Evolutionary conservation across 208 protist species (phyloP), one percentile per base, ranked within the genome.

Genomic region (Crithidia expoeki): DNA sequence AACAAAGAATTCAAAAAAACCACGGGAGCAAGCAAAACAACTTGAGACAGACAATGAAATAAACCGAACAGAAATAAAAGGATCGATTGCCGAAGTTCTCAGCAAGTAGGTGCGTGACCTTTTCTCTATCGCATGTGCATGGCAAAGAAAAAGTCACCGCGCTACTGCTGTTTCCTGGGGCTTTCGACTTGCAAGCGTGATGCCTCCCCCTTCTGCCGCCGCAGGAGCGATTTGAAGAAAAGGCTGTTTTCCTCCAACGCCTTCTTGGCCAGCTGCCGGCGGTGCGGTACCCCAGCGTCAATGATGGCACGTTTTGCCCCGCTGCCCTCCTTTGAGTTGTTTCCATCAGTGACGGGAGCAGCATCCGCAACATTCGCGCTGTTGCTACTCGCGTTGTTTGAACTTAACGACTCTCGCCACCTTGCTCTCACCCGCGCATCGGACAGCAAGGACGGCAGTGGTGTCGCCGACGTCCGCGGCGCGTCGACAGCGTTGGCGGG

Each of bases 211-310:
- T 53, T 70, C 50, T 69, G 42, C n/a, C 40, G 30, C 25, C 36
- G 34, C 32, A 52, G 30, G 4, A 75, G 38, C 1, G 34, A 67
- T 16, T 74, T 40, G 23, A 85, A 74, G 50, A 94, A 94, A 0
- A 94, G 74, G 17, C 62, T n/a, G 67, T 94, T 86, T 32, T 94
- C 88, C 62, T 94, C 88, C 47, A 85, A 23, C 1, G 88, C 88
- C n/a, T 82, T 76, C 62, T 83, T 86, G 42, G 88, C 88, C 4
- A 94, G 76, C 61, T 94, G 88, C 28, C 59, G 59, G 12, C 69
- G 68, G 73, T 92, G 79, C 25, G 83, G 72, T 62, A 91, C 60
- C 17, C 46, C 53, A 0, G 7, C 46, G 1, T 61, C n/a, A n/a
- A 90, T 72, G 56, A 94, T 94, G 0, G 69, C 17, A 42, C 51